Evolutionary conservation across 192 early-diverging fungal species (phyloP).

Genomic region (Podila minutissima): DNA sequence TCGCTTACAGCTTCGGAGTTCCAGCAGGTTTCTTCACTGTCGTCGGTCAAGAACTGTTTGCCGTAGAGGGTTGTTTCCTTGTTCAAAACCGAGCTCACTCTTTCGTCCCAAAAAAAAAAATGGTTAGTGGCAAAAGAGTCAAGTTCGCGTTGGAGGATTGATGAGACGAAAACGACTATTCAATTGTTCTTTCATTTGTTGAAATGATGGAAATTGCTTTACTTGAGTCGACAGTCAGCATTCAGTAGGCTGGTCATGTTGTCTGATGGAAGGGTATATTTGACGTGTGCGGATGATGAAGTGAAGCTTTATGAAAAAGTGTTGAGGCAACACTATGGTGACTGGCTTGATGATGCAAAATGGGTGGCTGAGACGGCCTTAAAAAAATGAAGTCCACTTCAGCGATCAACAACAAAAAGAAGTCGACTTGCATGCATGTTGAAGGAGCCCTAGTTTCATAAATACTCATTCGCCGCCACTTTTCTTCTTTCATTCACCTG

Average conservation of each 20-base stretch:
- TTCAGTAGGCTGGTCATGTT: conserved; percentile 52
- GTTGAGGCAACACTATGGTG: not conserved
- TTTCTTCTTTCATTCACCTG: not conserved
- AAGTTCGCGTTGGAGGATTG: not conserved
- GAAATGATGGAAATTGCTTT: not conserved
- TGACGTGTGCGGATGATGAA: not conserved
- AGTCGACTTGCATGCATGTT: too few relatives aligned
- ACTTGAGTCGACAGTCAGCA: conserved; percentile 55
- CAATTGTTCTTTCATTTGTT: not conserved
- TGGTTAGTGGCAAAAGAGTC: not conserved
- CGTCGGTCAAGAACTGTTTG: conserved; percentile 85
- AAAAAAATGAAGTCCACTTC: not conserved
- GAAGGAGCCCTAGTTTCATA: too few relatives aligned
- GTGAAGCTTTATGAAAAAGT: not conserved
- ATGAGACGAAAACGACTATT: not conserved
- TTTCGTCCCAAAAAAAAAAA: conserved; percentile 28
- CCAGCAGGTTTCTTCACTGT: conserved; percentile 90
- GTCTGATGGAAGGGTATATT: not conserved
- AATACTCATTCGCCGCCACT: not conserved
- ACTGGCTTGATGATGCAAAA: not conserved
- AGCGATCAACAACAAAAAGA: too few relatives aligned
- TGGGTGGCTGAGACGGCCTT: not conserved
- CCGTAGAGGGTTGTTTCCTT: conserved; percentile 79
- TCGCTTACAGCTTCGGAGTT: conserved; percentile 82
- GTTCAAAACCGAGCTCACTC: conserved; percentile 90